These are phyloP conservation scores for Aspergillus flavus DNA, from an alignment of 2,329 filamentous ascomycete genomes.

Conservation along the genomic window DNA sequence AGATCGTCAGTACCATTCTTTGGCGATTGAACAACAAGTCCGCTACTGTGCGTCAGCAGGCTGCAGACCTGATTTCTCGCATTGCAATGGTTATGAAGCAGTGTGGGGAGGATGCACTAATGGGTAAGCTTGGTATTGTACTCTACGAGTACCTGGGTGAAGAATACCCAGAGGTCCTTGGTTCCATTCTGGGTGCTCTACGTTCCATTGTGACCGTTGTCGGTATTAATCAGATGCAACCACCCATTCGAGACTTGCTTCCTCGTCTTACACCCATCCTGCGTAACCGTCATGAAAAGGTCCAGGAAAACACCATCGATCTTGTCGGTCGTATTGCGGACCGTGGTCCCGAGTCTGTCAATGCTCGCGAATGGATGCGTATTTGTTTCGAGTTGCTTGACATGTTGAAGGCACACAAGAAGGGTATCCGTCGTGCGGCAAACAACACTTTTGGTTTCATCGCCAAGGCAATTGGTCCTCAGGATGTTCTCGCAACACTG, in stretches of 20 bases:
- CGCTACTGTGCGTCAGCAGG: slow-evolving; percentile 92
- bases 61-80: slow-evolving; percentile 91
- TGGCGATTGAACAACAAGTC: slow-evolving; percentile 98
- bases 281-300: slow-evolving; percentile 97
- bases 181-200: slow-evolving; percentile 91
- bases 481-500: slow-evolving; percentile 92
- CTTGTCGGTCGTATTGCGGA: slow-evolving; percentile 97
- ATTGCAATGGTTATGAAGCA: slow-evolving; percentile 99
- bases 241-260: slow-evolving; percentile 92
- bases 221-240: slow-evolving; percentile 97
- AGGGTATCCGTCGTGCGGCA: slow-evolving; percentile 94
- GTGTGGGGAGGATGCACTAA: slow-evolving; percentile 91
- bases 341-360: slow-evolving; percentile 92
- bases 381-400: slow-evolving; percentile 99
- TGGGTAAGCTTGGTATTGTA: slow-evolving; percentile 92
- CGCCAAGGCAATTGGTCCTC: slow-evolving; percentile 96
- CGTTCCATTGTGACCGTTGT: slow-evolving; percentile 97
- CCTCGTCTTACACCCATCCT: slow-evolving; percentile 96
- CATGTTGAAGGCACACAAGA: slow-evolving; percentile 99
- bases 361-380: slow-evolving; percentile 98
- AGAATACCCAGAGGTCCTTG: slow-evolving; percentile 96
- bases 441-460: slow-evolving; percentile 99
- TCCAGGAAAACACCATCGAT: slow-evolving; percentile 98
- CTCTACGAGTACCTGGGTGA: slow-evolving; percentile 98
- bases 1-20: slow-evolving; percentile 95